Evolutionary conservation across 2,329 filamentous ascomycete genomes (phyloP), one percentile per base, ranked within the genome.

Genomic region (Colletotrichum sp.): DNA sequence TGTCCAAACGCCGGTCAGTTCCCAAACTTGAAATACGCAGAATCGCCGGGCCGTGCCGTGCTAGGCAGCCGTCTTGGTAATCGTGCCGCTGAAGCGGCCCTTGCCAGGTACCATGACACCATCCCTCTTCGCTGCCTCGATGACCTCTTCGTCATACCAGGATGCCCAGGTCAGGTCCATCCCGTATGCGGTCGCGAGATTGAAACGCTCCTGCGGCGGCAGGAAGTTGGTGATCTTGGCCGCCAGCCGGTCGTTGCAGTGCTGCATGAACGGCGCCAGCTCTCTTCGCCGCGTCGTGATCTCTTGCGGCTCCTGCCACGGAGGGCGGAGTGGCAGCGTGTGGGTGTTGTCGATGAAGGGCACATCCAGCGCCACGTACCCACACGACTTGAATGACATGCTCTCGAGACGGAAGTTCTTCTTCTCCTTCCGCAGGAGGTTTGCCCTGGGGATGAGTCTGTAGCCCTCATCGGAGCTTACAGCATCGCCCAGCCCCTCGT

Each of bases 341-440:
- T 75, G 75, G 64, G 82, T 80, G 12, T 86, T 83, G 69, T 86
- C 82, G 59, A 86, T 80, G 31, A 79, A 78, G 1, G 78, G 68
- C 0, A 74, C 34, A 21, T 84, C 81, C 2, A 92, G 79, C 8
- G 82, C 80, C 38, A 87, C 89, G 77, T 93, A 93, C 65, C 91
- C 91, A 78, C 91, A 93, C 0, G 90, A 92, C 36, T 87, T 87
- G 81, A 93, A 88, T 1, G 86, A 84, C 34, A 93, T 81, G 16
- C 78, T 80, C 31, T 80, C 79, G 27, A 87, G 77, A 18, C 76
- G 77, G 43, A 82, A 82, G 6, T 68, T 72, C n/a, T 65, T 71
- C 75, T 82, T 78, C 34, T 84, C 81, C 6, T 33, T 55, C 8
- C 68, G n/a, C 18, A 82, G 77, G n/a, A 58, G 33, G 29, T 69